Evolutionary conservation across 495 filamentous ascomycete species (phyloP), one percentile per base, ranked within the genome.

Genomic region (Darksidea phi): DNA sequence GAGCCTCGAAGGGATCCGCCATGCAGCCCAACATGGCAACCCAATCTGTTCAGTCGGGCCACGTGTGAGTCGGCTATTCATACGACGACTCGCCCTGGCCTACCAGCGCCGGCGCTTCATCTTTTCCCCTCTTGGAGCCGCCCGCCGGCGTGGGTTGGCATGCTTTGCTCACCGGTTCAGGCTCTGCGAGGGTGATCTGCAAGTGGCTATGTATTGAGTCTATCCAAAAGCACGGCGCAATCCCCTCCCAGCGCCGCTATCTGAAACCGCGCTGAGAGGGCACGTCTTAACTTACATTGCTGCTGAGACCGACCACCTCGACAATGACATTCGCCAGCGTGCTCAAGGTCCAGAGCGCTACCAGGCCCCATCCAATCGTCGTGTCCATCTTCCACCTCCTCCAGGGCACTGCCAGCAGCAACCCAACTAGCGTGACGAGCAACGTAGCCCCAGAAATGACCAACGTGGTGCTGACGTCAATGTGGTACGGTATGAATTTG

Each of bases 321-420:
- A 92, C 81, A 48, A 84, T 79, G 1, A 99, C 75, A 75, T 97
- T 99, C 6, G 85, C 77, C 25, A 89, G 60, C 2, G 94, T 97
- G 72, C 90, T 90, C n/a, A 89, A 73, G 17, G 74, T 76, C 94
- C 94, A 99, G 11, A 99, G 75, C n/a, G 71, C 80, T 68, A 97
- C 85, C 61, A 97, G 72, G 1, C 82, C 84, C 82, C 82, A 92
- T 13, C 94, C 94, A 62, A 97, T 89, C 69, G 76, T 84, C 54
- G 84, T 80, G 70, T 85, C 91, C 89, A 99, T 91, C 38, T 52
- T 80, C 95, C 95, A 99, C 58, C 82, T 82, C 72, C 95, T 96
- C 73, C 85, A 70, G 13, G 94, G 94, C 59, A 99, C 88, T 6
- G 85, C 78, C 23, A 95, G 78, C 64, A 99, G 76, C 55, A 97